phyloP scores from a whole-genome alignment of 1,284 basidiomycete species.

The Heterobasidion irregulare region DNA sequence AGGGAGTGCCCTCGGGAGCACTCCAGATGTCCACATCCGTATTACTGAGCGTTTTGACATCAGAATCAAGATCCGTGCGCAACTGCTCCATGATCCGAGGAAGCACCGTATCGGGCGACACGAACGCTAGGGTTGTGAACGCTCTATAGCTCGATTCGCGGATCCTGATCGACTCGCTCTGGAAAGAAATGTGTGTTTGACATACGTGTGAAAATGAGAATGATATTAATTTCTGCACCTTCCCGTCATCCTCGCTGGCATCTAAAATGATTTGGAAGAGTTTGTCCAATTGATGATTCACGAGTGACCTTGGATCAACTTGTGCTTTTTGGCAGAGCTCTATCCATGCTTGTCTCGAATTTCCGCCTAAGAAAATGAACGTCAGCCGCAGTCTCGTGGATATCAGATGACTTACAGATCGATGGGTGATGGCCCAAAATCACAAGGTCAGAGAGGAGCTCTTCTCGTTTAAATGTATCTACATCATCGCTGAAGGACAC shows the following conservation, averaged over 20 bases:
- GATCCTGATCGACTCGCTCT: constrained; percentile 27
- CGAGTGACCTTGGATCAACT: constrained; percentile 60
- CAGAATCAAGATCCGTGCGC: constrained; percentile 51
- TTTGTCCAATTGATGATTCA: constrained; percentile 39
- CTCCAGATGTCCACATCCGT: constrained; percentile 79
- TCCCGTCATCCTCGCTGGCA: constrained; percentile 31
- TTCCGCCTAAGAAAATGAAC: constrained; percentile 28
- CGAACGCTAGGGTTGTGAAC: constrained; percentile 70
- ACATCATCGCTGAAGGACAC: constrained; percentile 33
- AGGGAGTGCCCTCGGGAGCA: constrained; percentile 74
- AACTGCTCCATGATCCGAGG: constrained; percentile 66
- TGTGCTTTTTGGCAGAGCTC: constrained; percentile 67
- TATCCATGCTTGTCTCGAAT: constrained; percentile 72
- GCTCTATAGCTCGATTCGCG: constrained; percentile 67
- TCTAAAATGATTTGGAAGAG: constrained; percentile 43
- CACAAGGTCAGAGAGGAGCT: constrained; percentile 45
- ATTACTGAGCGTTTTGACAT: constrained; percentile 56
- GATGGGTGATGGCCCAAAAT: constrained; percentile 71
- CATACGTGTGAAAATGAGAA: neutral
- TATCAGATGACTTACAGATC: constrained; percentile 35
- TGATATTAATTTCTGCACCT: constrained; percentile 19
- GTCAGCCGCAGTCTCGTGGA: neutral
- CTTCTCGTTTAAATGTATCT: constrained; percentile 29
- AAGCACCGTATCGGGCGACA: constrained; percentile 63
- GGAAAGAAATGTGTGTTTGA: neutral